These are phyloP conservation scores for Rhizoclosmatium globosum DNA, from an alignment of 192 early-diverging fungal genomes.

Conservation along the genomic window DNA sequence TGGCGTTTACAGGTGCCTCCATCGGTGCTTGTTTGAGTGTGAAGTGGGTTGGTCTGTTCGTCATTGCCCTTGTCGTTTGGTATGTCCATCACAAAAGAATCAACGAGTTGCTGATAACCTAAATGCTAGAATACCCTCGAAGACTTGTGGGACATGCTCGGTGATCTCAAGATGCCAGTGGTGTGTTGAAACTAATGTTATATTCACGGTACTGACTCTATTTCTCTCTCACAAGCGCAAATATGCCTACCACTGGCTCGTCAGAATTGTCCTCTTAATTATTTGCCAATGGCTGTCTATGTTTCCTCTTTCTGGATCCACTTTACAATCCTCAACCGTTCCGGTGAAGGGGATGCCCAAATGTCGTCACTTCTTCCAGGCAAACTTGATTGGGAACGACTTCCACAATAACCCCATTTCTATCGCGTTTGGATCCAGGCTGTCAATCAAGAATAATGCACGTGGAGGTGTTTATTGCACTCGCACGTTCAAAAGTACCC, in stretches of 20 bases:
- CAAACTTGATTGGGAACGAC: slow-evolving; percentile 80
- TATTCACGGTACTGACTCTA: not conserved
- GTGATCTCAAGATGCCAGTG: slow-evolving; percentile 60
- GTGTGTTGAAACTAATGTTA: slow-evolving; percentile 3
- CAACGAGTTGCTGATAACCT: not conserved
- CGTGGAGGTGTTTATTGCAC: slow-evolving; percentile 87
- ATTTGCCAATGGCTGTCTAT: slow-evolving; percentile 86
- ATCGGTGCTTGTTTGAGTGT: slow-evolving; percentile 86
- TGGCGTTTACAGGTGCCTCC: slow-evolving; percentile 84
- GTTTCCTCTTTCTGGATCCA: slow-evolving; percentile 83
- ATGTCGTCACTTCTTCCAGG: slow-evolving; percentile 98
- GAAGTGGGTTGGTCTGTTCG: slow-evolving; percentile 97
- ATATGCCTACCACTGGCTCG: slow-evolving; percentile 84
- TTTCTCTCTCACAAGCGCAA: slow-evolving; percentile 39
- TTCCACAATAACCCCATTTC: slow-evolving; percentile 76
- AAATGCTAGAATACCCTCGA: slow-evolving; percentile 76
- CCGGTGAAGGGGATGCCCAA: slow-evolving; percentile 86
- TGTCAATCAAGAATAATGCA: slow-evolving; percentile 86
- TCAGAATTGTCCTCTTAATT: slow-evolving; percentile 82
- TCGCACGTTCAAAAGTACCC: slow-evolving; percentile 92
- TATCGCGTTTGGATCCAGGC: slow-evolving; percentile 87
- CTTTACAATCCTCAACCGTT: slow-evolving; percentile 82
- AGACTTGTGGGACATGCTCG: slow-evolving; percentile 90
- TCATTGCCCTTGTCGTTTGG: slow-evolving; percentile 84
- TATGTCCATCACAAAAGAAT: slow-evolving; percentile 7